A percentile compares a stretch with the other conserved stretches of the same genome.
Evolutionary conservation across 2,329 filamentous ascomycete species (phyloP).

Genomic region (Dactylellina haptotyla): DNA sequence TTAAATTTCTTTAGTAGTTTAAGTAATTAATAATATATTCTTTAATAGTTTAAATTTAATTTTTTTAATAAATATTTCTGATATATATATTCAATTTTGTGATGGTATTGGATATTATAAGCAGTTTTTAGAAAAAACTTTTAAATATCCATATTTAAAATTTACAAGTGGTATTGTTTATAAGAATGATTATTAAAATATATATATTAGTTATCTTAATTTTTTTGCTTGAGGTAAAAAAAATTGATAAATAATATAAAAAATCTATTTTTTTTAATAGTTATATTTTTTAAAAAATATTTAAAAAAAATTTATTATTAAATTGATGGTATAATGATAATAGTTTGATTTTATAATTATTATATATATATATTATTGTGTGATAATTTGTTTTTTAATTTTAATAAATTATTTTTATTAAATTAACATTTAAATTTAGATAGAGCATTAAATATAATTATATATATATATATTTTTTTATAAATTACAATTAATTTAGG

Average conservation of each 20-base stretch:
- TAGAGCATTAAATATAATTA: neutral
- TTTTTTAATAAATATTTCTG: neutral
- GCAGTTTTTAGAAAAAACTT: neutral
- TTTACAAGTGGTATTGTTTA: neutral
- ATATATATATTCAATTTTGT: neutral
- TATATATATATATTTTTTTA: neutral
- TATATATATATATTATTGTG: neutral
- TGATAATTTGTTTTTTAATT: neutral
- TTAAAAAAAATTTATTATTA: neutral
- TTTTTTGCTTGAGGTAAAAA: neutral
- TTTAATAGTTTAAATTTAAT: neutral
- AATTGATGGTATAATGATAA: too few species aligned
- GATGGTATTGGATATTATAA: neutral
- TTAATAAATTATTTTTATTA: neutral
- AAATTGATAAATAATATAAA: neutral
- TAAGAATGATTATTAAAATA: neutral
- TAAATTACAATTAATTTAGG: neutral
- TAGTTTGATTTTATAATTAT: neutral
- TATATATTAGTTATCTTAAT: neutral
- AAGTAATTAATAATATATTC: neutral
- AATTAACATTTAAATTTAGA: neutral
- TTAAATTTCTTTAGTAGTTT: neutral
- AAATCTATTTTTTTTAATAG: neutral
- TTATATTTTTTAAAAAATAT: neutral
- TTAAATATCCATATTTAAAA: neutral